phyloP scores from a whole-genome alignment of 1,284 basidiomycete species.

The Xerocomus cyaneibrunnescens region DNA sequence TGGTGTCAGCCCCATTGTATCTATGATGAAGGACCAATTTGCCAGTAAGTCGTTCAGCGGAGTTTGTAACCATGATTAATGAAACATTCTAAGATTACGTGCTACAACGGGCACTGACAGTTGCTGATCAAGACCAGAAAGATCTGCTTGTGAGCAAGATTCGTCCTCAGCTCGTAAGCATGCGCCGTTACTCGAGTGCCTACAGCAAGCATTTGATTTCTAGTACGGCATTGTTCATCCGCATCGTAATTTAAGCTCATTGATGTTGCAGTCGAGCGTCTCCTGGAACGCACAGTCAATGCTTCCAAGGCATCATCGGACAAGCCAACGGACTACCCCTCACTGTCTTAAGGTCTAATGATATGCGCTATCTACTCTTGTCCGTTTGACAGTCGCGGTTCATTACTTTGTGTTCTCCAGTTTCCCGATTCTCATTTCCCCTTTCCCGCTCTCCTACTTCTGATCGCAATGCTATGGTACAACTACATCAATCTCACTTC shows the following conservation, averaged over 20 bases:
- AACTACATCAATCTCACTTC: slow-evolving; percentile 32
- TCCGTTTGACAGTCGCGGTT: slow-evolving; percentile 12
- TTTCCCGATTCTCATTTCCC: slow-evolving; percentile 6
- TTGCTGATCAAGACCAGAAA: slow-evolving; percentile 74
- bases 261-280: slow-evolving; percentile 56
- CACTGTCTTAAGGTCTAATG: slow-evolving; percentile 24
- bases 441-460: slow-evolving; percentile 16
- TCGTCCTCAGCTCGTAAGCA: slow-evolving; percentile 63
- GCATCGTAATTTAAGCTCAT: slow-evolving; percentile 5
- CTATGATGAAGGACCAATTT: slow-evolving; percentile 91
- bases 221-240: slow-evolving; percentile 49
- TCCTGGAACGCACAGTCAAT: slow-evolving; percentile 49
- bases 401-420: slow-evolving; percentile 5
- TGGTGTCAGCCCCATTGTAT: slow-evolving; percentile 60
- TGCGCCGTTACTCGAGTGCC: slow-evolving; percentile 68
- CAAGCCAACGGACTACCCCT: slow-evolving; percentile 34
- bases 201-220: slow-evolving; percentile 79
- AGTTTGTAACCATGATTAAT: slow-evolving; percentile 3
- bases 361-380: neutral
- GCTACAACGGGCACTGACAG: slow-evolving; percentile 69
- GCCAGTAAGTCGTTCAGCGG: slow-evolving; percentile 61
- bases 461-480: slow-evolving; percentile 42
- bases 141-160: slow-evolving; percentile 62
- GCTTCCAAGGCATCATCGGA: slow-evolving; percentile 26
- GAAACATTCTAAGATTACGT: slow-evolving; percentile 63